Evolutionary conservation across 257 asterid genomes (phyloP).

Genomic region (Fraxinus quadrangulata): DNA sequence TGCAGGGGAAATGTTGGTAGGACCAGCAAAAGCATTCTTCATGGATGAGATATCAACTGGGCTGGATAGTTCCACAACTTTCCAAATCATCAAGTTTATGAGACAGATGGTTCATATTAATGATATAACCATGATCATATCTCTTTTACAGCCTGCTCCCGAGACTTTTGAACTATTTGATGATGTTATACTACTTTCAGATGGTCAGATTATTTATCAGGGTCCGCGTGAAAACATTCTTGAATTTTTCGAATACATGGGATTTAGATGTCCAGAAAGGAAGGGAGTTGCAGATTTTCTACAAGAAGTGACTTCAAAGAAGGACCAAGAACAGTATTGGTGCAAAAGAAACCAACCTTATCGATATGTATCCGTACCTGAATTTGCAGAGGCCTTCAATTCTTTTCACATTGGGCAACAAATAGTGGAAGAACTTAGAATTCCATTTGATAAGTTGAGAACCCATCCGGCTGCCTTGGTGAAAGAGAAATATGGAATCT

Average conservation of each 20-base stretch:
- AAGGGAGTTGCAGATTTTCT: slow-evolving; percentile 84
- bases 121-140: slow-evolving; percentile 74
- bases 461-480: slow-evolving; percentile 82
- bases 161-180: slow-evolving; percentile 76
- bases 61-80: slow-evolving; percentile 86
- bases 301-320: slow-evolving; percentile 82
- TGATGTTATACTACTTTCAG: slow-evolving; percentile 77
- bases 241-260: slow-evolving; percentile 61
- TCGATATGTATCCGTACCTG: slow-evolving; percentile 50
- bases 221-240: slow-evolving; percentile 78
- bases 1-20: slow-evolving; percentile 90
- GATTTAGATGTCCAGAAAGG: slow-evolving; percentile 84
- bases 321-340: slow-evolving; percentile 85
- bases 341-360: slow-evolving; percentile 52
- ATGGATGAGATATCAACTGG: slow-evolving; percentile 95
- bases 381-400: slow-evolving; percentile 57
- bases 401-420: slow-evolving; percentile 58
- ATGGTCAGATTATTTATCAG: slow-evolving; percentile 72
- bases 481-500: slow-evolving; percentile 68
- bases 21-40: slow-evolving; percentile 90
- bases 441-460: slow-evolving; percentile 61
- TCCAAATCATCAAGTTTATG: slow-evolving; percentile 79
- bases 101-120: slow-evolving; percentile 81
- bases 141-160: slow-evolving; percentile 88
- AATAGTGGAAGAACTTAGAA: slow-evolving; percentile 45